Evolutionary conservation across 768 basidiomycete species (phyloP), one percentile per base, ranked within the genome.

Genomic region (Dendrothele bispora): DNA sequence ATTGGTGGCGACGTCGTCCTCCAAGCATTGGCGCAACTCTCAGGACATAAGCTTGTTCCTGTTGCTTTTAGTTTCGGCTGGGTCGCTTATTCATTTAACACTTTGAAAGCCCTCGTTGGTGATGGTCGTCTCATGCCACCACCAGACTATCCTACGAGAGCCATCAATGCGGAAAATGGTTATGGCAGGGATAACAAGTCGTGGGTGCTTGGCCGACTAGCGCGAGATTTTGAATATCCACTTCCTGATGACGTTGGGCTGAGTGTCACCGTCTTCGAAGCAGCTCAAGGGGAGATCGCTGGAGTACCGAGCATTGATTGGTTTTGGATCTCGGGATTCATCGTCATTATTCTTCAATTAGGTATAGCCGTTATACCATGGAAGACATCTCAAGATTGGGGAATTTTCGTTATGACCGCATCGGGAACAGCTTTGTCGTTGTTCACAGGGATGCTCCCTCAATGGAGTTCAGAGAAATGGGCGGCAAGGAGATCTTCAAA

Each of bases 61-160:
- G 60, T 65, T 34, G 61, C 64, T 12, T 65, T 66, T 49, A 62
- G 58, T 7, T 67, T 68, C 49, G 65, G 67, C 17, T 67, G 61
- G 65, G 61, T 67, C 21, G 60, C 61, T 10, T 68, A 66, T 36
- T 56, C 62, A 4, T 49, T 68, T 47, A 51, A 46, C 32, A 56
- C 59, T 27, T 46, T 66, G 36, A 48, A 61, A 8, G 48, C 54
- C 27, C 27, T 41, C 15, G 41, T 56, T 15, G 64, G 64, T 27
- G 55, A 54, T 35, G 54, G 60, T 24, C 51, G 58, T 11, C 58
- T 67, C 36, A 54, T 64, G 53, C 61, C 64, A 11, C 28, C 41
- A 18, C 50, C 59, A 11, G 64, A 65, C 51, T 57, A 42, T 30
- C 30, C 55, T 2, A 36, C 54, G 27, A 50, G 52, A 35, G 29